Percentiles rank a stretch among this genome's conserved stretches.
phyloP scores from a whole-genome alignment of 768 basidiomycete species.

The Xerocomellus amylosporus region DNA sequence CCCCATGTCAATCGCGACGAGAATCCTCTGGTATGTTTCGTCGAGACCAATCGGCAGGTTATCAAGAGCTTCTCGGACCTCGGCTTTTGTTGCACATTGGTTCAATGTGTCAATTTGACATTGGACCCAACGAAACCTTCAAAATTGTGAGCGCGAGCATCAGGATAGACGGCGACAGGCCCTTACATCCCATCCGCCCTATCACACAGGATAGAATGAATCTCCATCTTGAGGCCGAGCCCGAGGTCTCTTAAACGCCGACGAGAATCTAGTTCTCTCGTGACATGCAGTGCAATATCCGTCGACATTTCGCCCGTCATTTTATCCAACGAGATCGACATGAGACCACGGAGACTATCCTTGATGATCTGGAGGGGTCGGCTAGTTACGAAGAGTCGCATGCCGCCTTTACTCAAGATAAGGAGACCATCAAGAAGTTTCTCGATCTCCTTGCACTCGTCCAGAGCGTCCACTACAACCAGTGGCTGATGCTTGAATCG shows the following conservation, averaged over 20 bases:
- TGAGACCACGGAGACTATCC: neutral
- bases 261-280: slow-evolving; percentile 10
- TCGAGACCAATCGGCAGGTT: slow-evolving; percentile 18
- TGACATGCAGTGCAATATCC: slow-evolving; percentile 17
- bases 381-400: slow-evolving; percentile 18
- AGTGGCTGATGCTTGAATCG: slow-evolving; percentile 1
- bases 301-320: neutral
- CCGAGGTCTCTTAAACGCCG: slow-evolving; percentile 7
- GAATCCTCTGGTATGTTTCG: slow-evolving; percentile 23
- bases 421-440: slow-evolving; percentile 11
- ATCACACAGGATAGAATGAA: slow-evolving; percentile 1
- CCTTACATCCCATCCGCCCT: neutral
- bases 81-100: slow-evolving; percentile 6
- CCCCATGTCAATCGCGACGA: slow-evolving; percentile 6
- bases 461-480: slow-evolving; percentile 18
- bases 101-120: slow-evolving; percentile 19
- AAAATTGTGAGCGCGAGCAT: neutral
- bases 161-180: neutral
- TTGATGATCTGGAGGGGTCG: slow-evolving; percentile 14
- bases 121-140: slow-evolving; percentile 25
- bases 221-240: slow-evolving; percentile 5
- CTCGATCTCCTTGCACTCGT: slow-evolving; percentile 15
- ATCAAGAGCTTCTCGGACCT: slow-evolving; percentile 14
- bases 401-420: neutral
- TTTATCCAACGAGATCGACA: slow-evolving; percentile 12